These are phyloP conservation scores for Aspergillus steynii DNA, from an alignment of 495 filamentous ascomycete species.

Conservation along the genomic window DNA sequence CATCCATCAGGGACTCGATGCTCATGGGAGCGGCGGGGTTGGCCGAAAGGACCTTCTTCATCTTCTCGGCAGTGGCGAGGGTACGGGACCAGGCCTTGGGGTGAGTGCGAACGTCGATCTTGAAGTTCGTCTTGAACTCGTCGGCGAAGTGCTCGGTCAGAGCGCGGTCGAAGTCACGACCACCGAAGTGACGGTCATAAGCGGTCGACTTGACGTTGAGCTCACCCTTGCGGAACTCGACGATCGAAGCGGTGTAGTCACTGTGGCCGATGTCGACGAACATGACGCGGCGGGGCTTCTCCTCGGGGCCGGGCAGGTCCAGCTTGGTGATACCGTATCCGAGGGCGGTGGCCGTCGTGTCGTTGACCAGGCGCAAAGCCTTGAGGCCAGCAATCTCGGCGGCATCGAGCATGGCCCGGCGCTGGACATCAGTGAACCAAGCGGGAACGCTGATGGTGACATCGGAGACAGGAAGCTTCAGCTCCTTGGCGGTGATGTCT, in stretches of 20 bases:
- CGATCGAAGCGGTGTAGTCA: constrained; percentile 91
- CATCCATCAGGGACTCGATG: constrained; percentile 99
- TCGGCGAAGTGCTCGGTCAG: constrained; percentile 90
- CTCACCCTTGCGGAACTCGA: constrained; percentile 97
- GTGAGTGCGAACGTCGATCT: constrained; percentile 85
- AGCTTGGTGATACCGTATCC: constrained; percentile 97
- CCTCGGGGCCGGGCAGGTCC: constrained; percentile 83
- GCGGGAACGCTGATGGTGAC: constrained; percentile 91
- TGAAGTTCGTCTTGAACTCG: constrained; percentile 93
- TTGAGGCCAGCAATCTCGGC: constrained; percentile 94
- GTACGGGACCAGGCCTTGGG: constrained; percentile 86
- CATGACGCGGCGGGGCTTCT: constrained; percentile 88
- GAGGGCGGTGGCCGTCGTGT: constrained; percentile 93
- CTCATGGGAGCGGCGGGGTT: constrained; percentile 92
- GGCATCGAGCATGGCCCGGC: constrained; percentile 85
- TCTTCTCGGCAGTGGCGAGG: constrained; percentile 85
- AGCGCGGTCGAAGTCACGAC: constrained; percentile 94
- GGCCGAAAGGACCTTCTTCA: constrained; percentile 98
- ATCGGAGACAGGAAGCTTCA: constrained; percentile 92
- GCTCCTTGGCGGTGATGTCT: constrained; percentile 79
- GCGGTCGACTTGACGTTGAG: constrained; percentile 90
- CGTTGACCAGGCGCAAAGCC: constrained; percentile 92
- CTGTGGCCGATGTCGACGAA: constrained; percentile 97
- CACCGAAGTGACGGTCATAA: constrained; percentile 95
- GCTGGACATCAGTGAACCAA: constrained; percentile 97